Conservation (phyloP, 805 yeast genomes). For the Lipomyces chichibuensis region DNA sequence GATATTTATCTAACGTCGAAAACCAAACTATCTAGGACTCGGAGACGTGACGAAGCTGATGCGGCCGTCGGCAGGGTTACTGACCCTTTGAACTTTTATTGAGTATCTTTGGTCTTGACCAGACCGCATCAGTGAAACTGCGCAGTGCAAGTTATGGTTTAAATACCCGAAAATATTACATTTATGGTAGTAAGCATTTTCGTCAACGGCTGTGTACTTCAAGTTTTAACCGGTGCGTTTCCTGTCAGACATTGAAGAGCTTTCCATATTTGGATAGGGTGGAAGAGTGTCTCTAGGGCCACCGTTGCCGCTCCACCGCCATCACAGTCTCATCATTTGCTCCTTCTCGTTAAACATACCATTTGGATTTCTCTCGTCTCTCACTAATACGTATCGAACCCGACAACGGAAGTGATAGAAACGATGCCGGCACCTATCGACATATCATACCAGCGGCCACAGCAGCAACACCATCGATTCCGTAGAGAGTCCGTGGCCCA, state of each 20-base stretch:
- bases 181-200: neutral
- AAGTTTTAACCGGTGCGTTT: neutral
- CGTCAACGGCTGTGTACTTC: neutral
- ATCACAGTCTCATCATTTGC: neutral
- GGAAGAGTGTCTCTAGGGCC: neutral
- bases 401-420: neutral
- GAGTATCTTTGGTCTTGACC: neutral
- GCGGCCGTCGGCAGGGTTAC: too few relatives aligned
- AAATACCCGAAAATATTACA: too few relatives aligned
- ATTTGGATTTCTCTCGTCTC: neutral
- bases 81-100: too few relatives aligned
- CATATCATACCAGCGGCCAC: slow-evolving; percentile 47
- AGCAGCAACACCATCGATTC: slow-evolving; percentile 49
- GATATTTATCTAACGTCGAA: neutral
- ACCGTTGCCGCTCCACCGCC: neutral
- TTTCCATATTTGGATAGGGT: neutral
- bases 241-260: neutral
- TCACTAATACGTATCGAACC: neutral
- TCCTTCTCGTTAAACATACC: neutral
- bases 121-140: too few relatives aligned
- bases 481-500: slow-evolving; percentile 92
- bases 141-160: too few relatives aligned
- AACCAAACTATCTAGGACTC: too few relatives aligned
- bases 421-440: slow-evolving; percentile 48
- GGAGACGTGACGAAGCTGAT: too few relatives aligned